Conservation (phyloP, 768 basidiomycete species). For the Rhodotorula graminis region DNA sequence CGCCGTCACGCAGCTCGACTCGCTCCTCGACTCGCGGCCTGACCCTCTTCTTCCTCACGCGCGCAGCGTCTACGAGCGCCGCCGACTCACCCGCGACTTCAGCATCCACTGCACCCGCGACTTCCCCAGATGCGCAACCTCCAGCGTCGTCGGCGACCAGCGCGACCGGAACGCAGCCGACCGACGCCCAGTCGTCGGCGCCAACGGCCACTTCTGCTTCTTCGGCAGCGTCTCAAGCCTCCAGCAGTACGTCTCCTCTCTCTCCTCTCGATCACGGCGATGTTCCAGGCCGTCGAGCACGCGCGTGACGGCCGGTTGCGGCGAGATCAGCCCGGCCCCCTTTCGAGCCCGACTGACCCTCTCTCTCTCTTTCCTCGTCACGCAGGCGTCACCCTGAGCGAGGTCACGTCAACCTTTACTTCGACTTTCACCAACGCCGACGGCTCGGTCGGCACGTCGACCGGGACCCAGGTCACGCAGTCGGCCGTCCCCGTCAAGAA, state of each 20-base stretch:
- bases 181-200: background rate
- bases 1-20: too few species aligned
- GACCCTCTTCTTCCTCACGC: background rate
- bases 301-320: too few species aligned
- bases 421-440: slow-evolving; percentile 17
- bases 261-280: too few species aligned
- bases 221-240: background rate
- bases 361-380: background rate
- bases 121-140: background rate
- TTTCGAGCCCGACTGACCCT: background rate
- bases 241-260: background rate
- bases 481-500: slow-evolving; percentile 13
- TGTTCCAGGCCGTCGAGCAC: too few species aligned
- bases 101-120: background rate
- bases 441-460: slow-evolving; percentile 19
- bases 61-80: background rate
- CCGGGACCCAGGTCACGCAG: slow-evolving; percentile 5
- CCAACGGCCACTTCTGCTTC: background rate
- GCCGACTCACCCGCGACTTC: too few species aligned
- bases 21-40: background rate
- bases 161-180: background rate
- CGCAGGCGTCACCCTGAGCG: slow-evolving; percentile 6
- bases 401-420: slow-evolving; percentile 22
- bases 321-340: too few species aligned
- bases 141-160: background rate